Percentiles rank a stretch among this genome's conserved stretches.
These are phyloP conservation scores for Nicotiana tomentosiformis DNA, from an alignment of 257 asterid species.

Conservation along the genomic window DNA sequence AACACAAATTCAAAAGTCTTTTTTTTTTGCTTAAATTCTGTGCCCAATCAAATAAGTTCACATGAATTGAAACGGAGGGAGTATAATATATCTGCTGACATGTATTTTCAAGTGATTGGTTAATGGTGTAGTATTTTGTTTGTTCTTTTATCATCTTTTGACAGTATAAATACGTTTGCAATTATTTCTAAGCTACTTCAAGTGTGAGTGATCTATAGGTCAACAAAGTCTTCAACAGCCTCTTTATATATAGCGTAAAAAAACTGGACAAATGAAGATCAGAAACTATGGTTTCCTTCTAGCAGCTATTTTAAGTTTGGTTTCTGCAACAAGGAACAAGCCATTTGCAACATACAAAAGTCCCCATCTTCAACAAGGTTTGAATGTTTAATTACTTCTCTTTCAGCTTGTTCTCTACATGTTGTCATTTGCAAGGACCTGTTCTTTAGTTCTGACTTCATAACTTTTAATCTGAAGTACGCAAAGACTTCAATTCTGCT, in stretches of 20 bases:
- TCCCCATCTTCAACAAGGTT: neutral
- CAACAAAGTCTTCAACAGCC: neutral
- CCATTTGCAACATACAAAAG: neutral
- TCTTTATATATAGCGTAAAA: too few species aligned
- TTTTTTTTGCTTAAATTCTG: too few species aligned
- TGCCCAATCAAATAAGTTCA: too few species aligned
- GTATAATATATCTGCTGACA: neutral
- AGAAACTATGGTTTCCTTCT: neutral
- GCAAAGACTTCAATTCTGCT: neutral
- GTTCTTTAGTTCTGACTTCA: neutral
- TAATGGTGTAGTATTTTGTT: neutral
- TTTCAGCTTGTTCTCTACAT: neutral
- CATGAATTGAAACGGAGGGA: too few species aligned
- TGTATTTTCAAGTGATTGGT: neutral
- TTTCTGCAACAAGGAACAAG: neutral
- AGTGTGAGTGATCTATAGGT: neutral
- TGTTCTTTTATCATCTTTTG: too few species aligned
- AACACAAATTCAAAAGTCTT: too few species aligned
- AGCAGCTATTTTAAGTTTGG: neutral
- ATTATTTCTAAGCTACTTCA: neutral
- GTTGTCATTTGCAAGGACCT: neutral
- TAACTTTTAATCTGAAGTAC: neutral
- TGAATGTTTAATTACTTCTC: neutral
- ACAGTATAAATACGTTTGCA: neutral
- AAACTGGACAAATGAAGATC: neutral